Conservation (phyloP, 495 filamentous ascomycete genomes). For the Penicillium goetzii region DNA sequence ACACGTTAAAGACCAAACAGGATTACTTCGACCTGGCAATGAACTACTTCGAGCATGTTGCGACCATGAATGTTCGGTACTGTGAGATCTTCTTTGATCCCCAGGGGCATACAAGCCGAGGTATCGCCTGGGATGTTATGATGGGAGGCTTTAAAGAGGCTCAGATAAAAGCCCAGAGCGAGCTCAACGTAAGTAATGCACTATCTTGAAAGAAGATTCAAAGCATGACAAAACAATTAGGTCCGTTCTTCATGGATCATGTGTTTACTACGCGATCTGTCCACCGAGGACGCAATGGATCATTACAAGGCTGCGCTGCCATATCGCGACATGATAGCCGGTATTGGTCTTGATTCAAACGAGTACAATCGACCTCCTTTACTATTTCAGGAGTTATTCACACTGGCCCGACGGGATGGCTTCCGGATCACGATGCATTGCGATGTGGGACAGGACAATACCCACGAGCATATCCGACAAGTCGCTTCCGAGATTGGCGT, state of each 20-base stretch:
- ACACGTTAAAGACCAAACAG: slow-evolving; percentile 1
- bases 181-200: too few species aligned
- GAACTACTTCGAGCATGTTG: slow-evolving; percentile 13
- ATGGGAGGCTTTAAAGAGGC: too few species aligned
- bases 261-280: too few species aligned
- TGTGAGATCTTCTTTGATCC: slow-evolving; percentile 14
- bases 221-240: too few species aligned
- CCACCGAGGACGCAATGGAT: too few species aligned
- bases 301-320: too few species aligned
- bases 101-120: too few species aligned
- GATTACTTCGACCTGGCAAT: slow-evolving; percentile 13
- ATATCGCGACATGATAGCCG: slow-evolving; percentile 4
- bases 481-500: slow-evolving; percentile 8
- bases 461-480: slow-evolving; percentile 10
- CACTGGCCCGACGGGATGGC: slow-evolving; percentile 9
- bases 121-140: too few species aligned
- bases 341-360: slow-evolving; percentile 10
- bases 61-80: slow-evolving; percentile 16
- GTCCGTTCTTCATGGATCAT: too few species aligned
- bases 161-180: too few species aligned
- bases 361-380: slow-evolving; percentile 6
- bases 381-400: slow-evolving; percentile 5
- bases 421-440: slow-evolving; percentile 10
- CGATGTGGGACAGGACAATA: slow-evolving; percentile 9
- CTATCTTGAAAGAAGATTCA: too few species aligned